phyloP scores from a whole-genome alignment of 2,329 filamentous ascomycete genomes.

The Fusarium devonianum region DNA sequence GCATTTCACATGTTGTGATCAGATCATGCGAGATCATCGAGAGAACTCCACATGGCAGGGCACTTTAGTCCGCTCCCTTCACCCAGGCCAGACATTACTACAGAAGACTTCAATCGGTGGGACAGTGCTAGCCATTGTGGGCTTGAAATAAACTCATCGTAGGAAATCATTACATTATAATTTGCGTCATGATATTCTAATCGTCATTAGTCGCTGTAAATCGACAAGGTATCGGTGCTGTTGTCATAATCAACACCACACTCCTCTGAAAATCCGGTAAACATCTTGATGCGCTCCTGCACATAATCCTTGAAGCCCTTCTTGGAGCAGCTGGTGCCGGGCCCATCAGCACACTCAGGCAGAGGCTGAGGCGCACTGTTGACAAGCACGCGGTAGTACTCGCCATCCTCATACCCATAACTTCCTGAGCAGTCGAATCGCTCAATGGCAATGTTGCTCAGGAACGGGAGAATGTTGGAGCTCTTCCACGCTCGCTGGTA shows the following conservation, averaged over 20 bases:
- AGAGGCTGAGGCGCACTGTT: slow-evolving; percentile 36
- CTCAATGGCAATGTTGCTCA: slow-evolving; percentile 72
- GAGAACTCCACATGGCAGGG: too few relatives aligned
- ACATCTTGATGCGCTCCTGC: slow-evolving; percentile 22
- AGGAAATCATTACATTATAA: too few relatives aligned
- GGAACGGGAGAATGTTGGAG: slow-evolving; percentile 68
- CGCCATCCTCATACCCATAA: slow-evolving; percentile 53
- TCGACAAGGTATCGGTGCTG: slow-evolving; percentile 34
- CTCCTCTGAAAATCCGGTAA: slow-evolving; percentile 33
- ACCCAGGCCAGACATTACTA: too few relatives aligned
- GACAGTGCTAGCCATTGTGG: neutral
- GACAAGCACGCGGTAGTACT: slow-evolving; percentile 37
- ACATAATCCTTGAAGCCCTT: slow-evolving; percentile 31
- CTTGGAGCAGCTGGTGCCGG: slow-evolving; percentile 32
- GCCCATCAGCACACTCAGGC: slow-evolving; percentile 27
- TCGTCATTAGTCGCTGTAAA: slow-evolving; percentile 20
- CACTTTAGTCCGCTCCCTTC: too few relatives aligned
- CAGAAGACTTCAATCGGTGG: too few relatives aligned
- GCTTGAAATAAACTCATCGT: too few relatives aligned
- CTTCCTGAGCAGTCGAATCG: slow-evolving; percentile 65
- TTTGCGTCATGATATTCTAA: too few relatives aligned
- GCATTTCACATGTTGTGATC: too few relatives aligned
- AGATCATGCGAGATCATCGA: too few relatives aligned
- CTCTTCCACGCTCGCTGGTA: slow-evolving; percentile 69
- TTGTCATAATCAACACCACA: slow-evolving; percentile 37